These are phyloP conservation scores for Zygoascus meyerae DNA, from an alignment of 1,139 yeast species.

Conservation along the genomic window DNA sequence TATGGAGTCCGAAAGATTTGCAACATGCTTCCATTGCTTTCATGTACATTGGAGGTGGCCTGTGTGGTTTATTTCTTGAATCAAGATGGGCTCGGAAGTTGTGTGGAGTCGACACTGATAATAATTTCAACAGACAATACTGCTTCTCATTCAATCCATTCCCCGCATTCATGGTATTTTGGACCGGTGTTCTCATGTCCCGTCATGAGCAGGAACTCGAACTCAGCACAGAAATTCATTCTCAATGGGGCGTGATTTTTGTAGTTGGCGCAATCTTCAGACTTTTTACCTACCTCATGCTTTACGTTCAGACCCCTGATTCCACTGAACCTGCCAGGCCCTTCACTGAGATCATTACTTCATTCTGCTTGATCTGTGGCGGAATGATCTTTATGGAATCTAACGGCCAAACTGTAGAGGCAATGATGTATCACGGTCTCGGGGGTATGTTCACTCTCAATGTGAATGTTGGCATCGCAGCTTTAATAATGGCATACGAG, in stretches of 20 bases:
- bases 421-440: slow-evolving; percentile 78
- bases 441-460: slow-evolving; percentile 89
- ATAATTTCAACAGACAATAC: slow-evolving; percentile 20
- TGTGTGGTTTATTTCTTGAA: slow-evolving; percentile 83
- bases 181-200: slow-evolving; percentile 98
- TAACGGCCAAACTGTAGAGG: slow-evolving; percentile 75
- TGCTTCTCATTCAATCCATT: slow-evolving; percentile 59
- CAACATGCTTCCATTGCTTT: slow-evolving; percentile 96
- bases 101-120: slow-evolving; percentile 15
- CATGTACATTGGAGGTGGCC: slow-evolving; percentile 86
- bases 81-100: slow-evolving; percentile 38
- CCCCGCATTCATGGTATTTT: slow-evolving; percentile 86
- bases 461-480: slow-evolving; percentile 69
- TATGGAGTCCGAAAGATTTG: slow-evolving; percentile 85
- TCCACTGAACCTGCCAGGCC: slow-evolving; percentile 57
- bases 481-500: slow-evolving; percentile 87
- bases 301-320: slow-evolving; percentile 47
- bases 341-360: slow-evolving; percentile 71
- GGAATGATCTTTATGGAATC: slow-evolving; percentile 91
- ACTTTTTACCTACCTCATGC: slow-evolving; percentile 55
- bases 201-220: slow-evolving; percentile 81
- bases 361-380: slow-evolving; percentile 78
- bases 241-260: slow-evolving; percentile 86
- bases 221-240: slow-evolving; percentile 71
- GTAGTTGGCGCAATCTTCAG: slow-evolving; percentile 76